Conservation (phyloP, 352 stramenopile species). For the Phytophthora meadii region DNA sequence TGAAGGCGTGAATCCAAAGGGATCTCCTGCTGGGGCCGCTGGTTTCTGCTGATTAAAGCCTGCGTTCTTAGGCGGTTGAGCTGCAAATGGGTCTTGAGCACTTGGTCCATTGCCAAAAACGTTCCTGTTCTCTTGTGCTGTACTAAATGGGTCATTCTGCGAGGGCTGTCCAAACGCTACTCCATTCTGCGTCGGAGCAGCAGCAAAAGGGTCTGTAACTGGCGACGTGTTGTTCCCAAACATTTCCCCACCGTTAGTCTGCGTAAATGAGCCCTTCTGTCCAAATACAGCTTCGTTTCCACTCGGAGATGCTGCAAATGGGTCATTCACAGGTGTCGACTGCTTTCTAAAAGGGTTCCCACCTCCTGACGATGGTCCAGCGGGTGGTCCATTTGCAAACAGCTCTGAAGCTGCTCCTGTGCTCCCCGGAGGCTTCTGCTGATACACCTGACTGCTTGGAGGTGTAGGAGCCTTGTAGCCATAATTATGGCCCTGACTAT, state of each 20-base stretch:
- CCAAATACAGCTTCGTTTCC: constrained; percentile 10
- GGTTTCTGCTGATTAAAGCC: constrained; percentile 12
- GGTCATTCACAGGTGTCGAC: constrained; percentile 5
- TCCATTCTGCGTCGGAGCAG: constrained; percentile 11
- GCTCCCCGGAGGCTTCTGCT: constrained; percentile 18
- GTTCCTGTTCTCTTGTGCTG: constrained; percentile 23
- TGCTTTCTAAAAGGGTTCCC: constrained; percentile 30
- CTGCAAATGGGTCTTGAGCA: constrained; percentile 26
- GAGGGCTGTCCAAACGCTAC: background rate
- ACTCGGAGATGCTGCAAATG: constrained; percentile 6
- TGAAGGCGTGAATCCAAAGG: constrained; percentile 19
- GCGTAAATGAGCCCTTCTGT: constrained; percentile 16
- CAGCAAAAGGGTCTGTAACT: constrained; percentile 14
- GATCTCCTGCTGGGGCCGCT: constrained; percentile 11
- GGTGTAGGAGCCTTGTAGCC: constrained; percentile 19
- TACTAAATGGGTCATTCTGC: constrained; percentile 16
- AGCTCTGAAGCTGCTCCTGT: constrained; percentile 25
- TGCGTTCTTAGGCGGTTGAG: constrained; percentile 9
- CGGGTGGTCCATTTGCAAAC: constrained; percentile 28
- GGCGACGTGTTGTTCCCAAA: background rate
- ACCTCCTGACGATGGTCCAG: constrained; percentile 10
- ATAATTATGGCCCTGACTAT: constrained; percentile 11
- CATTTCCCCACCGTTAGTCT: background rate
- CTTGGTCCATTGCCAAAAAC: constrained; percentile 9
- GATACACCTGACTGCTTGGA: constrained; percentile 16